A percentile compares a stretch with the other conserved stretches of the same genome.
These are phyloP conservation scores for Aegilops sharonensis DNA, from an alignment of 176 grass and related monocot genomes.

Conservation along the genomic window DNA sequence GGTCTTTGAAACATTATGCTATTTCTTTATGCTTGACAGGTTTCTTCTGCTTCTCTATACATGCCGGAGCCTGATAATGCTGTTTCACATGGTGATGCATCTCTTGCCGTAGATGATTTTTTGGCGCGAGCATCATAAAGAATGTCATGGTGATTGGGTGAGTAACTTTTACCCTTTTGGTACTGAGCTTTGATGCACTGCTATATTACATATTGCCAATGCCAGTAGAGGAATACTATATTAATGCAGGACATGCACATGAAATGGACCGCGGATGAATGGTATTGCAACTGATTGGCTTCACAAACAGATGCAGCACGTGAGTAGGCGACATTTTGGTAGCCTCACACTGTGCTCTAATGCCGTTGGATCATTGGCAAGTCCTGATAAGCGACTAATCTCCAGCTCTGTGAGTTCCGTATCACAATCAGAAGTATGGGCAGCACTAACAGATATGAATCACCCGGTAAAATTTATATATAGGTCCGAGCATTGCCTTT, in stretches of 20 bases:
- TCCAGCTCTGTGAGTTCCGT: background rate
- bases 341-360: constrained; percentile 2
- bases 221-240: constrained; percentile 12
- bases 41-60: constrained; percentile 60
- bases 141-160: constrained; percentile 15
- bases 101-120: constrained; percentile 81
- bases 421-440: background rate
- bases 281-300: background rate
- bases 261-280: constrained; percentile 7
- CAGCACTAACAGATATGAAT: background rate
- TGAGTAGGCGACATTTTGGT: background rate
- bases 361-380: background rate
- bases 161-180: background rate
- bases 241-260: constrained; percentile 12
- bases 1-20: constrained; percentile 21
- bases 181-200: constrained; percentile 14
- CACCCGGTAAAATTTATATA: background rate
- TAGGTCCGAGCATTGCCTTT: background rate
- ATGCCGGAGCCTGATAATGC: constrained; percentile 86
- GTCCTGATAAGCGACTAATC: background rate
- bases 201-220: background rate
- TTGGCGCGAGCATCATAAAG: constrained; percentile 52
- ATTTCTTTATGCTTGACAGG: constrained; percentile 36
- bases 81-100: constrained; percentile 93
- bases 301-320: background rate